Evolutionary conservation across 2,329 filamentous ascomycete genomes (phyloP), one percentile per base, ranked within the genome.

Genomic region (Aspergillus udagawae): DNA sequence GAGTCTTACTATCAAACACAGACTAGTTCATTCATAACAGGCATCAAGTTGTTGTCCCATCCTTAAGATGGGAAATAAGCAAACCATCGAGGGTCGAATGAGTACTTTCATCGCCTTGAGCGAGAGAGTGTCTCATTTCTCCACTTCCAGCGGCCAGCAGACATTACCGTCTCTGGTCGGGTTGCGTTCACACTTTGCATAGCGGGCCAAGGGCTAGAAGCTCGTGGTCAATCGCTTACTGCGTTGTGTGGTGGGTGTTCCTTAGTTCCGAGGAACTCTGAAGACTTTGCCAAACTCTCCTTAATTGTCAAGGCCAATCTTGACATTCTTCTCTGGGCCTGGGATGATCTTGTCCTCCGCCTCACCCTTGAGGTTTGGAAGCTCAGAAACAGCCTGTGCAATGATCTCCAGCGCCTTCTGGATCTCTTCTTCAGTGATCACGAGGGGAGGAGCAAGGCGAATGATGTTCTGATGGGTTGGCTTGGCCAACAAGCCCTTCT

Each of bases 391-490:
- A 14, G 93, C 87, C 71, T 92, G 87, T 60, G 86, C 83, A 71
- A 99, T 96, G 69, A 94, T 93, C 53, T 75, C 75, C 54, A 97
- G 74, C 1, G 93, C 89, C 70, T 86, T 84, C 65, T 86, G 82
- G 64, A 99, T 88, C 77, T 99, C 86, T 59, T 88, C 84, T 70
- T 97, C 92, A 27, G 88, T 92, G 69, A 99, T 97, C 63, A 99
- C 92, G 54, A 99, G 81, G 21, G 94, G 94, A 49, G 94, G 94
- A n/a, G 94, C 94, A 60, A 99, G 88, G 57, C 94, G 90, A 73
- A 99, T 99, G 74, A 99, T 97, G 77, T 97, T 97, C 71, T 96
- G 88, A 76, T 99, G 94, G 6, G 94, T 99, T 29, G 94, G 94
- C 84, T 99, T 99, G 68, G 94, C 94, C 83, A 99, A 75, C 56